Evolutionary conservation across 345 rosid species (phyloP), one percentile per base, ranked within the genome.

Genomic region (Euphorbia pulcherrima): DNA sequence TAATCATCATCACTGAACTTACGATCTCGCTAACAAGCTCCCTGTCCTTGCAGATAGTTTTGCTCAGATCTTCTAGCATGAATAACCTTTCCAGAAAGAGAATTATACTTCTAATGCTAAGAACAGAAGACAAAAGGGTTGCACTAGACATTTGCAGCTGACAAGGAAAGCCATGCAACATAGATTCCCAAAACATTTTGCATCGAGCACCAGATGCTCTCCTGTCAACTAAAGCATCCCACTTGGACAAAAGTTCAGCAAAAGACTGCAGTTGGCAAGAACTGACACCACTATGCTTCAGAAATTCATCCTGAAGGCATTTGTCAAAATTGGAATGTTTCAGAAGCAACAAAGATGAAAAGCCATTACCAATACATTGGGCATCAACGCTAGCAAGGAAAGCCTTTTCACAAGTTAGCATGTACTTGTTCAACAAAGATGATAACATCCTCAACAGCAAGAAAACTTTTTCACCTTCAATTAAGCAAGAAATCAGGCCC

Each of bases 121-220:
- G 78, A 75, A 79, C 67, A 71, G 96, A 82, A 75, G 99, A 89
- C 75, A 94, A 84, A 74, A 89, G 82, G 72, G 80, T 66, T 64
- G 85, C 88, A 74, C 96, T 87, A 50, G 88, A 72, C 64, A 79
- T 68, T 65, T 70, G 85, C 75, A 80, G 82, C 78, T 83, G 79
- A 76, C 78, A 78, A 20, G 99, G 97, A 76, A 85, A 85, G 72
- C 99, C 99, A 85, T 91, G 96, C 79, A 88, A 69, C 83, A 87
- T 83, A 68, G 83, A 85, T 74, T 87, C 95, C 90, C 89, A 86
- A 52, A 87, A 83, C 75, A 86, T 84, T 86, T 84, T 89, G 71
- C 80, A 75, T 40, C 74, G 76, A 65, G 82, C 74, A 59, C 90
- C 87, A 1, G 84, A 75, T 73, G 92, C 82, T 76, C 85, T 78